Base-by-base conservation (phyloP, 2,329 filamentous ascomycete genomes). In the Lasiodiplodia hormozganensis region DNA sequence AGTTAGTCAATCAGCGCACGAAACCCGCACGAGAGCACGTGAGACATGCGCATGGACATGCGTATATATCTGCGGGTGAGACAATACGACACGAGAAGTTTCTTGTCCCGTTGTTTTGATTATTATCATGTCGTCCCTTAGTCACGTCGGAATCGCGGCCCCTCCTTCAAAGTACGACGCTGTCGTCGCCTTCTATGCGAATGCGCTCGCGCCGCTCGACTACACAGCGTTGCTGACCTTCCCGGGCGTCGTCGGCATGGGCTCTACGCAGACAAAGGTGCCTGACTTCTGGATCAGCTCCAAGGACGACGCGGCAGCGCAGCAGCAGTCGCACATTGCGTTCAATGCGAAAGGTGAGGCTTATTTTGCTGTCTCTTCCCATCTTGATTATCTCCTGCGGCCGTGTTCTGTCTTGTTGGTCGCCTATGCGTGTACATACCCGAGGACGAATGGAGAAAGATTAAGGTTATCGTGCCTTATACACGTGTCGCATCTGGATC, bases 121-220 rank as follows among this genome's bases (percentile, higher is more conserved):
- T 34, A 34, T 34, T 10, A 18, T 16, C 10, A 40, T 49, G 28
- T 62, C 64, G 68, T 58, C 65, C 6, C 56, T 70, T 25, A 72
- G 75, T 65, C 74, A 76, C 70, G 57, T 74, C 64, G 66, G 62
- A 49, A 72, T 76, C 64, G 52, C 60, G 18, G 72, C 75, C 18
- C 73, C 72, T 16, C 28, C 70, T 18, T 67, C 70, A 52, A 69
- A 69, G 25, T 72, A 70, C 60, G 71, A 72, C 5, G 72, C 72
- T 38, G 69, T 73, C 6, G 69, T 73, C 14, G 65, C 67, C 18
- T 77, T 70, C 69, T 76, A 76, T 62, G 64, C 70, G 40, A 65
- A 70, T 2, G 74, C 72, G n/a, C 74, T 77, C 16, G 72, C 72
- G 23, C 74, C 75, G 12, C 70, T 77, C 21, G 72, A 73, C 21